A percentile compares a stretch with the other conserved stretches of the same genome.
Evolutionary conservation across 1,284 basidiomycete genomes (phyloP).

Genomic region (Xerocomus nothofagi): DNA sequence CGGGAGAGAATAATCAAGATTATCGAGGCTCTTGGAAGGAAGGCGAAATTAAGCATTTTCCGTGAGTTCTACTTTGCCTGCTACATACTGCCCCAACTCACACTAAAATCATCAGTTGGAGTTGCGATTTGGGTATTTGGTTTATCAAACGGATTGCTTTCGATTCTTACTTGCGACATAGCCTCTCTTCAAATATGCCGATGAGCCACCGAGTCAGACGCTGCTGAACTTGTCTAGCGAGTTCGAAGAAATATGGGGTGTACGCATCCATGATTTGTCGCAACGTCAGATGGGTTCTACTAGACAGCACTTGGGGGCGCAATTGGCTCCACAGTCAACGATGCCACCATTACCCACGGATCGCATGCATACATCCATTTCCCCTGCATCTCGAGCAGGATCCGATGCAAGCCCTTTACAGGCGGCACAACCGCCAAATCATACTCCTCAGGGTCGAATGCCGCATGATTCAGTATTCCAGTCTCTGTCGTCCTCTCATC

Average conservation of each 20-base stretch:
- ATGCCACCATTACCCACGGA: conserved; percentile 20
- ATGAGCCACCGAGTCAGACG: conserved; percentile 49
- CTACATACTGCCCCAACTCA: conserved; percentile 6
- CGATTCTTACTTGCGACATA: conserved; percentile 30
- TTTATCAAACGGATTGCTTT: not conserved
- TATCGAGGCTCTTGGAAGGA: conserved; percentile 57
- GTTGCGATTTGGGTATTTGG: conserved; percentile 60
- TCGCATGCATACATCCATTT: conserved; percentile 20
- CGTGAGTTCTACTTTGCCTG: conserved; percentile 45
- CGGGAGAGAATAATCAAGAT: conserved; percentile 57
- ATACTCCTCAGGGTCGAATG: conserved; percentile 18
- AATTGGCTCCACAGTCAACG: conserved; percentile 15
- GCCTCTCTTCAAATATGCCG: conserved; percentile 66
- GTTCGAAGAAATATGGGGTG: conserved; percentile 66
- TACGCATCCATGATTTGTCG: conserved; percentile 45
- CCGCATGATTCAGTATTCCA: conserved; percentile 21
- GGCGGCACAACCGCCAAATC: conserved; percentile 12
- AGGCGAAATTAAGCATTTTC: conserved; percentile 65
- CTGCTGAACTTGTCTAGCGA: conserved; percentile 56
- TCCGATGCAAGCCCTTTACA: conserved; percentile 21
- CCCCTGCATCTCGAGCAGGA: conserved; percentile 24
- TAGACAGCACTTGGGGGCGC: conserved; percentile 18
- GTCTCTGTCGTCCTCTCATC: conserved; percentile 14
- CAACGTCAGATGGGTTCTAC: conserved; percentile 15
- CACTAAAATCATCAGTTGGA: conserved; percentile 47